phyloP scores from a whole-genome alignment of 176 grass and related monocot species.

The Calamus simplicifolius region DNA sequence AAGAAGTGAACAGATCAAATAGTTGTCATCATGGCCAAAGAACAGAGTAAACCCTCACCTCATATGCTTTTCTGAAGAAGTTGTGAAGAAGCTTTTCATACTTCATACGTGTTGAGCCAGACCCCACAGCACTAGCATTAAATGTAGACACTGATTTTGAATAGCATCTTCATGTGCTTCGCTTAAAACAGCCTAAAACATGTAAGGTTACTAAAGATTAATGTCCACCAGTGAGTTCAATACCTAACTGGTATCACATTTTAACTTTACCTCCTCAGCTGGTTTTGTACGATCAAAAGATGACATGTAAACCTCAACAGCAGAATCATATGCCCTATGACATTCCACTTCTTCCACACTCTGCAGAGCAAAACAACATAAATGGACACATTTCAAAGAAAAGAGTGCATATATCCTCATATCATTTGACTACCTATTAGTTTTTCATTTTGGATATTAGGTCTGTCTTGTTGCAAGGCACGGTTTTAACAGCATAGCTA shows the following conservation, averaged over 20 bases:
- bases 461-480: no score
- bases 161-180: conserved; percentile 59
- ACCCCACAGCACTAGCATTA: conserved; percentile 50
- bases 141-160: conserved; percentile 54
- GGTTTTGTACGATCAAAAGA: conserved; percentile 40
- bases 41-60: conserved; percentile 26
- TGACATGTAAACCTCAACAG: conserved; percentile 47
- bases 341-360: conserved; percentile 79
- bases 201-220: background rate
- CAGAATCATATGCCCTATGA: conserved; percentile 56
- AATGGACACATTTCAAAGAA: conserved; percentile 6
- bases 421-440: no score
- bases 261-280: conserved; percentile 55
- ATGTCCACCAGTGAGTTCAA: background rate
- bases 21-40: background rate
- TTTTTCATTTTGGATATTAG: no score
- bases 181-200: conserved; percentile 47
- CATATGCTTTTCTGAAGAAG: conserved; percentile 61
- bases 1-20: background rate
- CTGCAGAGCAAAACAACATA: conserved; percentile 30
- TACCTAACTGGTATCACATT: background rate
- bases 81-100: conserved; percentile 63
- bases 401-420: no score
- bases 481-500: no score
- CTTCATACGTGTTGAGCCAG: conserved; percentile 41